Evolutionary conservation across 2,329 filamentous ascomycete genomes (phyloP), one percentile per base, ranked within the genome.

Genomic region (Hirsutella thompsonii): DNA sequence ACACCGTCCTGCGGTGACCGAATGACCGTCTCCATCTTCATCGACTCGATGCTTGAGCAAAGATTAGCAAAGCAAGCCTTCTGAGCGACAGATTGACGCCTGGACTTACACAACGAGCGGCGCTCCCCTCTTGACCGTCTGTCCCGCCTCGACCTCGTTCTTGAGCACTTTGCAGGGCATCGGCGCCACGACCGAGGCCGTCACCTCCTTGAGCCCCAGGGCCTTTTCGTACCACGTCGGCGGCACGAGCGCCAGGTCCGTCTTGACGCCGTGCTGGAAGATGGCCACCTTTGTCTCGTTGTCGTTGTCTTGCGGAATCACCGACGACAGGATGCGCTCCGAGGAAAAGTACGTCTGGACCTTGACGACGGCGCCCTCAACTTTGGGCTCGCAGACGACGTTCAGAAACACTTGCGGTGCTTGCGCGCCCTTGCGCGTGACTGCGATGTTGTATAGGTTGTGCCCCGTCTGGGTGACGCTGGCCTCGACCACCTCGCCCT

Each of bases 91-190:
- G n/a, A n/a, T n/a, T n/a, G n/a, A n/a, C n/a, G n/a, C n/a, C n/a
- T n/a, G n/a, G 4, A 68, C 76, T 70, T 60, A 80, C 66, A 96
- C 88, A 11, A 96, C 85, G 43, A 98, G 66, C 6, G 87, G 79
- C 43, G 90, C 79, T 36, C 90, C 89, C 65, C 90, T 93, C 56
- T 79, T 79, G 14, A 98, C 92, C 37, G 62, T 64, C 47, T 94
- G 78, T 0, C 92, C 92, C 51, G 87, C 87, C 21, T 72, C 64
- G 0, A 95, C 87, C 60, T 94, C 85, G 37, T 95, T 92, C 49
- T 86, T 79, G 46, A 98, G 65, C 20, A 98, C 82, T 66, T 96
- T 96, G 64, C 92, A 96, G 2, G 92, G 92, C 92, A 98, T 98
- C 0, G 92, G 92, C 19, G 92, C 87, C 20, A 85, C 71, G 2